A percentile compares a stretch with the other conserved stretches of the same genome.
Evolutionary conservation across 495 filamentous ascomycete species (phyloP).

Genomic region (Penicillium bovifimosum): DNA sequence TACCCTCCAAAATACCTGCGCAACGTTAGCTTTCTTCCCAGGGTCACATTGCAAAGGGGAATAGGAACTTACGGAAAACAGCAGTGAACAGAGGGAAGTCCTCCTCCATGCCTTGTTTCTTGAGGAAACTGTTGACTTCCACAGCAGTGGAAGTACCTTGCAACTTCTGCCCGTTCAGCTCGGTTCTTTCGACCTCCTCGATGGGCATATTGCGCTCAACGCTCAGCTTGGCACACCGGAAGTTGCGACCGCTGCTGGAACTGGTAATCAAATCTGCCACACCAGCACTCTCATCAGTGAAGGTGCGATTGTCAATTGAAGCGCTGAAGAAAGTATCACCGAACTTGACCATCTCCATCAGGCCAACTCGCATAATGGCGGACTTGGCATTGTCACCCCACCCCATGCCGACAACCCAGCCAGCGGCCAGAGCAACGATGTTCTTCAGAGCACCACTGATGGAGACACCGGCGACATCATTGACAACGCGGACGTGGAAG

Average conservation of each 20-base stretch:
- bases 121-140: constrained; percentile 86
- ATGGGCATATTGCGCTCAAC: constrained; percentile 74
- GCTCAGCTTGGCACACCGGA: constrained; percentile 84
- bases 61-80: constrained; percentile 52
- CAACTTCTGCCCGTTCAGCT: constrained; percentile 95
- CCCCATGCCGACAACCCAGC: constrained; percentile 89
- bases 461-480: constrained; percentile 91
- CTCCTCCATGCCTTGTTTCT: constrained; percentile 64
- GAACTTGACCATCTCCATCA: constrained; percentile 93
- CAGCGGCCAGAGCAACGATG: constrained; percentile 89
- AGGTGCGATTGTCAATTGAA: constrained; percentile 71
- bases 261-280: constrained; percentile 95
- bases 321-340: constrained; percentile 86
- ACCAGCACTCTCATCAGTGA: constrained; percentile 93
- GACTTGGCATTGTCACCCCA: constrained; percentile 99
- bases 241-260: constrained; percentile 87
- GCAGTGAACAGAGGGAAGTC: constrained; percentile 91
- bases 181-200: constrained; percentile 77
- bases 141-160: constrained; percentile 88
- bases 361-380: constrained; percentile 90
- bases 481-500: constrained; percentile 91
- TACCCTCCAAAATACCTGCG: constrained; percentile 38
- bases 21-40: constrained; percentile 12
- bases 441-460: constrained; percentile 97
- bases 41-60: not conserved